phyloP scores from a whole-genome alignment of 2,329 filamentous ascomycete genomes.

The Zopfia rhizophila region DNA sequence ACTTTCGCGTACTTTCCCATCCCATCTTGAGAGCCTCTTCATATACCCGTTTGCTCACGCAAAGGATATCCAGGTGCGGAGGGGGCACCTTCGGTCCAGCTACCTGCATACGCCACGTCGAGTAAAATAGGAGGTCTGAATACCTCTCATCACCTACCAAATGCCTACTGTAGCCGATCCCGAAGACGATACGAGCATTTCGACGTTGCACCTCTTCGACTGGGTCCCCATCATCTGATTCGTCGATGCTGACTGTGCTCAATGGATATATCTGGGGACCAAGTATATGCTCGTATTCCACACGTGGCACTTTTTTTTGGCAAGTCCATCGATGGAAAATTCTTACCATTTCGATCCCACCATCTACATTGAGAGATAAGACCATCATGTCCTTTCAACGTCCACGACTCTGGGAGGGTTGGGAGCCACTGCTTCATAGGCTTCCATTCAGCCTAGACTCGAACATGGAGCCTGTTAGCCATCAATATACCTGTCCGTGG shows the following conservation, averaged over 20 bases:
- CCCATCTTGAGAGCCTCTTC: conserved; percentile 5
- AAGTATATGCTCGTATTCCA: conserved; percentile 1
- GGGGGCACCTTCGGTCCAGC: too few relatives aligned
- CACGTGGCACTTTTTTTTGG: background rate
- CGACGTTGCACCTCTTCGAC: background rate
- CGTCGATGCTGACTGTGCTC: background rate
- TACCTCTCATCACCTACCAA: too few relatives aligned
- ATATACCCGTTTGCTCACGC: conserved; percentile 8
- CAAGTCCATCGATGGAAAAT: background rate
- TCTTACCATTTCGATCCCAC: background rate
- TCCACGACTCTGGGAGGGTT: too few relatives aligned
- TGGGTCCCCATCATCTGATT: too few relatives aligned
- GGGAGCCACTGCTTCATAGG: conserved; percentile 5
- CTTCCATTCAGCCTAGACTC: background rate
- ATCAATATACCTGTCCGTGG: conserved; percentile 1
- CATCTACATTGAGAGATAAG: background rate
- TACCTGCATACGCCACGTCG: too few relatives aligned
- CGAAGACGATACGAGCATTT: background rate
- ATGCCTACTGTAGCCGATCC: conserved; percentile 1
- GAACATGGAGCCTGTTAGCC: conserved; percentile 5
- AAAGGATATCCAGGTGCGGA: too few relatives aligned
- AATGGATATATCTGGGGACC: conserved; percentile 3
- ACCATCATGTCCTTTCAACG: too few relatives aligned
- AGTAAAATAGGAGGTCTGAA: too few relatives aligned
- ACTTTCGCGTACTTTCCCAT: conserved; percentile 8